Conservation (phyloP, 257 asterid species). For the Misopates orontium region DNA sequence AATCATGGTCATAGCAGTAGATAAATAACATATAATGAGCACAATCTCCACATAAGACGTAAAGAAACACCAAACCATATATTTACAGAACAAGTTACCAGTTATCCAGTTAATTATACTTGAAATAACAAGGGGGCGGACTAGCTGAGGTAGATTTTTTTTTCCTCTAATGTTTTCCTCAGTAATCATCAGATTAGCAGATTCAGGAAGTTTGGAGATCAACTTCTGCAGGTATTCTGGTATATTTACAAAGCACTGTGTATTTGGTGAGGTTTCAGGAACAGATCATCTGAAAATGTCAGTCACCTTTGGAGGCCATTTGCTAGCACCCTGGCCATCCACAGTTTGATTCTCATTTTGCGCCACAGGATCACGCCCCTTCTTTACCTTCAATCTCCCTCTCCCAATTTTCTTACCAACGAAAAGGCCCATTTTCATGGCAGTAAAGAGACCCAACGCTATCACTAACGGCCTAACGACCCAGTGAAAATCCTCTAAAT, state of each 20-base stretch:
- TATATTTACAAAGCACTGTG: slow-evolving; percentile 7
- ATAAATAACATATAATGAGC: neutral
- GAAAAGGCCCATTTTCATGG: slow-evolving; percentile 68
- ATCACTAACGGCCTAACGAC: slow-evolving; percentile 75
- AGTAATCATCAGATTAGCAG: too few relatives aligned
- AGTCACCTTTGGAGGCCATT: slow-evolving; percentile 18
- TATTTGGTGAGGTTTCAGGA: neutral
- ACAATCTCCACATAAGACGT: neutral
- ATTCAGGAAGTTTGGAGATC: neutral
- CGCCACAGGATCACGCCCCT: slow-evolving; percentile 22
- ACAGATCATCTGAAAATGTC: slow-evolving; percentile 13
- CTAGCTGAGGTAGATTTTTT: too few relatives aligned
- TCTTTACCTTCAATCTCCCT: slow-evolving; percentile 2
- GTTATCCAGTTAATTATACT: neutral
- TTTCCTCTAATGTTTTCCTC: too few relatives aligned
- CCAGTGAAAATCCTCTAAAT: slow-evolving; percentile 95
- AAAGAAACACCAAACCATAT: slow-evolving; percentile 19
- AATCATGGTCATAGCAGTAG: neutral
- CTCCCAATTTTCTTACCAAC: slow-evolving; percentile 59
- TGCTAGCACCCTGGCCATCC: slow-evolving; percentile 19
- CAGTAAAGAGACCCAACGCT: slow-evolving; percentile 77
- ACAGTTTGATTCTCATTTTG: neutral
- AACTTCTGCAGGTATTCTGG: slow-evolving; percentile 1
- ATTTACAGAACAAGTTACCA: slow-evolving; percentile 33
- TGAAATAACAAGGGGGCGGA: too few relatives aligned